Base-by-base conservation (phyloP, 441 rosid genomes). In the Pelargonium fulgidum region DNA sequence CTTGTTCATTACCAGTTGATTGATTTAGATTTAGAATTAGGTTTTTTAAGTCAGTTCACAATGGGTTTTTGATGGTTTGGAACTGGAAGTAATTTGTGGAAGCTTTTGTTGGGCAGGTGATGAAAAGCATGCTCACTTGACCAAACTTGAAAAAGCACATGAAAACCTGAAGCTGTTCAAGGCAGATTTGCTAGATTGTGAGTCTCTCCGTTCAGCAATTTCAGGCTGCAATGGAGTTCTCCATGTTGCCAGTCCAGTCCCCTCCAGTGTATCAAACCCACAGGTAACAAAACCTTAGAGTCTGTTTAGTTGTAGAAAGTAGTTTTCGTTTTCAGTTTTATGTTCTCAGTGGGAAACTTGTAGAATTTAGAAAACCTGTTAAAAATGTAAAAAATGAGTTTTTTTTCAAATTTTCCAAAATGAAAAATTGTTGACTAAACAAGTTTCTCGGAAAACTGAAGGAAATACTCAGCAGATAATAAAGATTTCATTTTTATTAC, bases 211-310 rank as follows among this genome's bases (percentile, higher is more conserved):
- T 65, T 66, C 81, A 13, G 93, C 92, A 0, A 76, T 87, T 39
- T 9, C 65, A 36, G 93, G 93, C 9, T 91, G 89, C 73, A 61
- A 0, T 2, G 92, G 86, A 2, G 89, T 86, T 44, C 81, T 91
- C 68, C 97, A 89, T 76, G 90, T 86, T 0, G 96, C 92, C 44
- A 73, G 72, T 12, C 96, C 93, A 0, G 87, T 89, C 16, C 64
- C 80, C 59, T 14, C 72, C 68, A 22, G 73, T 70, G 24, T 80
- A 7, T 72, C 75, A 13, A 85, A 86, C 78, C 92, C 90, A 7
- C 83, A 89, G 89, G 97, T 75, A 76, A 26, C 33, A 26, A 26
- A 26, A 26, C 33, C 33, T 26, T 0, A 22, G 24, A 1, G 24
- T 1, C 24, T 1, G 24, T 22, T 22, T 22, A 22, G 24, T 22